phyloP scores from a whole-genome alignment of 1,284 basidiomycete species.

The Stereum hirsutum region DNA sequence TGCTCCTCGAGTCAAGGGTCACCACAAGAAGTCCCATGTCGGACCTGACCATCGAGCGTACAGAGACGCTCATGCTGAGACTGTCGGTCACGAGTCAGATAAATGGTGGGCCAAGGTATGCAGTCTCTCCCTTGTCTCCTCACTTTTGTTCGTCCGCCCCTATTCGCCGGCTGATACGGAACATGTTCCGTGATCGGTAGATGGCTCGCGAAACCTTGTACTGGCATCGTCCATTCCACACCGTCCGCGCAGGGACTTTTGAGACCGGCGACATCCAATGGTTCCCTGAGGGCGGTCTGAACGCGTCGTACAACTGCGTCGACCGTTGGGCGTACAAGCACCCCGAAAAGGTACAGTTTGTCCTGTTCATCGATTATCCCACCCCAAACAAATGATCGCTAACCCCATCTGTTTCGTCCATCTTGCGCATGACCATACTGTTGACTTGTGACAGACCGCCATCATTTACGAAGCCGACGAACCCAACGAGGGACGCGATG shows the following conservation, averaged over 20 bases:
- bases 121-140: constrained; percentile 5
- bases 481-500: constrained; percentile 69
- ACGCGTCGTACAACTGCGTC: constrained; percentile 96
- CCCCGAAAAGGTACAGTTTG: constrained; percentile 68
- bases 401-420: too few species aligned
- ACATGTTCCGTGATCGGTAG: constrained; percentile 32
- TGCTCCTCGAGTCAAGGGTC: constrained; percentile 55
- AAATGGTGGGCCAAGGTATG: constrained; percentile 83
- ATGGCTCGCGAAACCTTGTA: constrained; percentile 74
- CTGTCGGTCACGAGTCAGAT: constrained; percentile 68
- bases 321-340: constrained; percentile 92
- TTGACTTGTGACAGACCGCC: constrained; percentile 45
- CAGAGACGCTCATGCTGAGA: constrained; percentile 54
- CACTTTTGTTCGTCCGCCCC: neutral
- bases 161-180: constrained; percentile 3
- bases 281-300: constrained; percentile 89
- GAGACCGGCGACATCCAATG: constrained; percentile 85
- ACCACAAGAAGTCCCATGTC: constrained; percentile 60
- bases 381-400: constrained; percentile 3
- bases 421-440: neutral
- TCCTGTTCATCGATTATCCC: constrained; percentile 7
- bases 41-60: constrained; percentile 73
- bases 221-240: constrained; percentile 92
- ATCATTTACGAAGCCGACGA: constrained; percentile 99
- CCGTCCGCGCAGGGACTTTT: constrained; percentile 81